Base-by-base conservation (phyloP, 164 flowering plant species). In the Vitis riparia region DNA sequence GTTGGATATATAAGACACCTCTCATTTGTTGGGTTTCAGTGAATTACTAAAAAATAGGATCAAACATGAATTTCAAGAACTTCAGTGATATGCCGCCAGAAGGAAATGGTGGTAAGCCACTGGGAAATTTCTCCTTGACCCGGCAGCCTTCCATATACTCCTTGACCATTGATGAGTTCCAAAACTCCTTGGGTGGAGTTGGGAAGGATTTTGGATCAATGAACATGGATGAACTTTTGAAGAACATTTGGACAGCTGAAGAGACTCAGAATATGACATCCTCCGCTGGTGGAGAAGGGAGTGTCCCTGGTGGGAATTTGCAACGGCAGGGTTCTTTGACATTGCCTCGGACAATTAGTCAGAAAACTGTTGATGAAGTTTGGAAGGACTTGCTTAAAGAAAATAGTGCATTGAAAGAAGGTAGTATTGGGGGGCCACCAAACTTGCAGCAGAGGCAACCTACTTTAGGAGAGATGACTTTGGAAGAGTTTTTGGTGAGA, bases 131-230 rank as follows among this genome's bases (percentile, higher is more conserved):
- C 11, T 76, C 86, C 0, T 71, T 91, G 76, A 73, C 83, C 19
- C 71, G 97, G 29, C 95, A 91, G 59, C 55, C 89, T n/a, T 93
- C 97, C 0, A 56, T 93, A 48, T 90, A 86, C 68, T 82, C 93
- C 1, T 55, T 93, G 71, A 93, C 95, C 15, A 86, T 93, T 52
- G 97, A 87, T 59, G 98, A 91, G 89, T 79, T 93, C 14, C 98
- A 93, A 69, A 85, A 72, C 78, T 76, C 89, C n/a, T 73, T 79
- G 51, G 88, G 89, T 69, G 93, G 97, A 1, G n/a, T 71, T 51
- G 91, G 89, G 12, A 90, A 88, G 77, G 94, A 82, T 68, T 76
- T 80, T 48, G 87, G 87, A 2, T 84, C 85, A 9, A 84, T 84
- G 85, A 84, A 84, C 64, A 84, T 82, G 87, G 87, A 84, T 69